Base-by-base conservation (phyloP, 345 rosid species). In the Salix purpurea region DNA sequence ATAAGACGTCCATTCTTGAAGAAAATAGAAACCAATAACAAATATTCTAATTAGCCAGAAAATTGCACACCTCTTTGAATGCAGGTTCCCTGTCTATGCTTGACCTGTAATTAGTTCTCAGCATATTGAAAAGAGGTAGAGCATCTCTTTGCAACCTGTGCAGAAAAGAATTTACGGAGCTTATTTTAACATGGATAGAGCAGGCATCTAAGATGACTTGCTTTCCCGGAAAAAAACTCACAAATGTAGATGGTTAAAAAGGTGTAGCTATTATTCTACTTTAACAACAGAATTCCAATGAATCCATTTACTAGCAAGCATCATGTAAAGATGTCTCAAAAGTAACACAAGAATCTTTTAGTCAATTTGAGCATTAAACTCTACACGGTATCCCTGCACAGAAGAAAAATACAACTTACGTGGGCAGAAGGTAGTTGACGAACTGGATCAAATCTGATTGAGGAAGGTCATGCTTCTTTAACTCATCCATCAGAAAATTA, bases 141-240 rank as follows among this genome's bases (percentile, higher is more conserved):
- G 99, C 96, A 81, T 92, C 98, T 86, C 95, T 92, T 87, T 88
- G 84, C 88, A 96, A 74, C 84, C 98, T 96, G 92, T 80, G 78
- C 34, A 5, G 7, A 7, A 48, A 61, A 42, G 7, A 70, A 30
- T 80, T 61, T 37, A 11, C 5, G 3, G 60, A 79, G 62, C 19
- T 32, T 24, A 52, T 26, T 56, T 44, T 18, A 15, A 73, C 28
- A 71, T 34, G 14, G 16, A 50, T 60, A 7, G 30, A 66, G 9
- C 26, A 56, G 58, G 21, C 60, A 60, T 67, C 24, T 40, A 60
- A 10, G 4, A 46, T 46, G 50, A 46, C 5, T 0, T 58, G 3
- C 64, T 23, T 23, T 23, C 28, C 15, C 4, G 64, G 64, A 23
- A 58, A 34, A 30, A 58, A 4, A 58, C 24, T 23, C 64, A 58